phyloP scores from a whole-genome alignment of 202 grass and related monocot species.

The Cymbopogon flexuosus region DNA sequence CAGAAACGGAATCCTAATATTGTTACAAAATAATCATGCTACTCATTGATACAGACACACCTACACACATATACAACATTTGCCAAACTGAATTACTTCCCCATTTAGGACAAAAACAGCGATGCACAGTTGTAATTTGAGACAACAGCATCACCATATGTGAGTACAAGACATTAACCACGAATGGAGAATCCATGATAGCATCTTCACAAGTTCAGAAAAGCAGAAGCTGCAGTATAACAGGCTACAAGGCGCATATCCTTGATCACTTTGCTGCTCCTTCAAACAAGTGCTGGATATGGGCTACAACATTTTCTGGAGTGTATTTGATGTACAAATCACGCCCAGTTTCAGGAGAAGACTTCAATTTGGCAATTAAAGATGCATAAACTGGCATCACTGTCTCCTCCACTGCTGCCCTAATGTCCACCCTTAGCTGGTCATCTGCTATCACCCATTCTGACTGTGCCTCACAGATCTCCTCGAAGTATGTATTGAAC shows the following conservation, averaged over 20 bases:
- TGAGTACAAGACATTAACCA: slow-evolving; percentile 19
- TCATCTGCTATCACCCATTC: slow-evolving; percentile 78
- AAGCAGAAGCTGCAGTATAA: not conserved
- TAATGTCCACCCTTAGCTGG: slow-evolving; percentile 57
- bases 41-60: slow-evolving; percentile 38
- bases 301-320: slow-evolving; percentile 59
- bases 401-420: slow-evolving; percentile 38
- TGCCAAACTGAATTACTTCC: slow-evolving; percentile 26
- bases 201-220: not conserved
- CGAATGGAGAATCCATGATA: slow-evolving; percentile 5
- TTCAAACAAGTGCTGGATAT: slow-evolving; percentile 66
- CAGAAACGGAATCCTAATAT: slow-evolving; percentile 24
- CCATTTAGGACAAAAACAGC: slow-evolving; percentile 13
- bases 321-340: slow-evolving; percentile 66
- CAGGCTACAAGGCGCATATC: not conserved
- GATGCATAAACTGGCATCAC: slow-evolving; percentile 66
- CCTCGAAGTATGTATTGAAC: slow-evolving; percentile 89
- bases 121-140: slow-evolving; percentile 22
- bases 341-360: slow-evolving; percentile 42
- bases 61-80: slow-evolving; percentile 42
- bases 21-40: slow-evolving; percentile 47
- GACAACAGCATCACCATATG: slow-evolving; percentile 32
- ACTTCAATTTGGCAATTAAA: slow-evolving; percentile 53
- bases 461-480: slow-evolving; percentile 53
- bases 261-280: slow-evolving; percentile 53